Base-by-base conservation (phyloP, 352 stramenopile genomes). In the Phytophthora lateralis region DNA sequence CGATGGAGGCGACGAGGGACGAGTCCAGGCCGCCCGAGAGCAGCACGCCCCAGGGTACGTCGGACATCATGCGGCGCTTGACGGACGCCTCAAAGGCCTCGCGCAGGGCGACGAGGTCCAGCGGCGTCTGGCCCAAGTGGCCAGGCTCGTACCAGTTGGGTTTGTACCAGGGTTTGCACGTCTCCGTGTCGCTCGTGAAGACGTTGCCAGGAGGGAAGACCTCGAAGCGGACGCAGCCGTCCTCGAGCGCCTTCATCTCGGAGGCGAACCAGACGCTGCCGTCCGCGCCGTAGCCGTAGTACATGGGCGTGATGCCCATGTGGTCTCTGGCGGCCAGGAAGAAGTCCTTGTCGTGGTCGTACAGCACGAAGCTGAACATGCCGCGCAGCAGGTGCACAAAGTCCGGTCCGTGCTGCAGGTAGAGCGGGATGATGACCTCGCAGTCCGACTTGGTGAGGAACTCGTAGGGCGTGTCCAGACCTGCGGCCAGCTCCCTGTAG, bases 361-460 rank as follows among this genome's bases (percentile, higher is more conserved):
- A 99, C 26, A 99, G 77, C 51, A 99, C 97, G 58, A 99, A 99
- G 58, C 91, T 97, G 71, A 99, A 99, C 97, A 99, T 99, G 48
- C 97, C 97, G 44, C 96, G 88, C 27, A 99, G 76, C 49, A 97
- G 75, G 56, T 91, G 82, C 20, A 97, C 75, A 55, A 99, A 97
- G 45, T 95, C 63, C 9, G 75, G 57, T n/a, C 93, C 93, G 73
- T 97, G 80, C 67, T 98, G 70, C 18, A 90, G 68, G 82, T 98
- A 99, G 9, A 99, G 73, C 42, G 97, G 97, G 63, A 99, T 95
- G 78, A 99, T 98, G 9, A 98, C 83, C 69, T 99, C 97, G 71
- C 97, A 99, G 78, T 99, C 97, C 43, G 89, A 98, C 63, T 98
- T 97, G 56, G 97, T 99, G 41, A 91, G 62, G 58, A 98, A 98